Percentiles rank a stretch among this genome's conserved stretches.
Evolutionary conservation across 1,284 basidiomycete genomes (phyloP).

Genomic region (Mixia osmundae): DNA sequence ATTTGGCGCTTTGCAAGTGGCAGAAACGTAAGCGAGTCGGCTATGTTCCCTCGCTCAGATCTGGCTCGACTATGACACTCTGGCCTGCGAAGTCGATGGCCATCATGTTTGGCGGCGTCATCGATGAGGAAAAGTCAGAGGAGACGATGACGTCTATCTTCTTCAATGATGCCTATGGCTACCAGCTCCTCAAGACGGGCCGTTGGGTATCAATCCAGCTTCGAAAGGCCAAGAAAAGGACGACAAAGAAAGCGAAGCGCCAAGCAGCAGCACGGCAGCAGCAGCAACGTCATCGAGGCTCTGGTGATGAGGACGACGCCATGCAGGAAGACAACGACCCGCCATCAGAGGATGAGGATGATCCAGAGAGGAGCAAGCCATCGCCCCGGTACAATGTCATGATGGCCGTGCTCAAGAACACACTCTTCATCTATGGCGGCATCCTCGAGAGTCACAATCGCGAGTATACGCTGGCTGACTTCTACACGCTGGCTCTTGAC

Average conservation of each 20-base stretch:
- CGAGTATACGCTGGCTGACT: conserved; percentile 70
- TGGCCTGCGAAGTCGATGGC: conserved; percentile 41
- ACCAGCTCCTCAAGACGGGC: conserved; percentile 52
- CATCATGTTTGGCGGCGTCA: conserved; percentile 72
- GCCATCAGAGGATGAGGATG: conserved; percentile 25
- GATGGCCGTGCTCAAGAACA: conserved; percentile 65
- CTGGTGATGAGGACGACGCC: conserved; percentile 7
- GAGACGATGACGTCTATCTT: conserved; percentile 65
- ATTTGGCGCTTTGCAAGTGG: conserved; percentile 41
- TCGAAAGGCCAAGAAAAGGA: too few species aligned
- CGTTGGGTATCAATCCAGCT: conserved; percentile 57
- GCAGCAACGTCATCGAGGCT: conserved; percentile 25
- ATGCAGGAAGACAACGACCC: conserved; percentile 9
- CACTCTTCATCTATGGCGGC: conserved; percentile 72
- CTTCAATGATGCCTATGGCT: conserved; percentile 38
- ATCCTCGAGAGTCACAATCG: conserved; percentile 55
- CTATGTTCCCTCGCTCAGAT: conserved; percentile 28
- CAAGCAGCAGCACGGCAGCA: conserved; percentile 27
- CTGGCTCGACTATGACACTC: conserved; percentile 61
- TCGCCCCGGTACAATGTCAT: conserved; percentile 73
- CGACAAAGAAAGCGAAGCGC: conserved; percentile 28
- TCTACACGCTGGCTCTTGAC: conserved; percentile 48
- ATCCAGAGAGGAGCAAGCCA: conserved; percentile 45
- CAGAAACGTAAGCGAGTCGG: conserved; percentile 41
- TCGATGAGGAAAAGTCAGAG: conserved; percentile 66